phyloP scores from a whole-genome alignment of 2,329 filamentous ascomycete species.

The Alternaria postmessia region DNA sequence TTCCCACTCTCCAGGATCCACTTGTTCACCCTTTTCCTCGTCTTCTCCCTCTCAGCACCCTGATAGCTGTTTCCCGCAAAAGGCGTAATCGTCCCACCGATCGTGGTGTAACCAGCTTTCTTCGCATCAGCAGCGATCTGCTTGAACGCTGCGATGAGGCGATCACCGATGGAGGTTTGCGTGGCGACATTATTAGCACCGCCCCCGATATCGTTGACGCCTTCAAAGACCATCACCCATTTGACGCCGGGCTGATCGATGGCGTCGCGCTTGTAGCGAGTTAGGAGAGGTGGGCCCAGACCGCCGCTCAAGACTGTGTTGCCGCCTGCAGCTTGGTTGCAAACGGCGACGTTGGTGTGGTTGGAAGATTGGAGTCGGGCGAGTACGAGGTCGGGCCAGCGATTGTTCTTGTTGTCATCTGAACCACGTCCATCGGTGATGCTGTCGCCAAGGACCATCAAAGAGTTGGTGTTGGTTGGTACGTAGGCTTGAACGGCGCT shows the following conservation, averaged over 20 bases:
- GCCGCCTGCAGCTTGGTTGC: conserved; percentile 73
- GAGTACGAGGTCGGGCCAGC: conserved; percentile 48
- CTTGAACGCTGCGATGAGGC: conserved; percentile 64
- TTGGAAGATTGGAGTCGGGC: conserved; percentile 55
- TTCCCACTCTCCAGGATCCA: conserved; percentile 66
- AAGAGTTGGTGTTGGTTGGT: conserved; percentile 53
- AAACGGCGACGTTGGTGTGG: conserved; percentile 63
- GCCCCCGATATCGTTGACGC: conserved; percentile 70
- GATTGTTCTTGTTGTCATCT: conserved; percentile 24
- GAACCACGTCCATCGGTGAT: conserved; percentile 71
- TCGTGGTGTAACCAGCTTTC: conserved; percentile 54
- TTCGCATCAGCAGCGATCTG: conserved; percentile 62
- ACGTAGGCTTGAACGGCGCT: conserved; percentile 64
- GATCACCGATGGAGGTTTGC: conserved; percentile 59
- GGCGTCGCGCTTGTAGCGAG: conserved; percentile 69
- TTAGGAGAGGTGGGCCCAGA: conserved; percentile 67
- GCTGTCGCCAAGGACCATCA: conserved; percentile 69
- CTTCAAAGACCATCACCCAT: conserved; percentile 73
- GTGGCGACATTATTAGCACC: conserved; percentile 54
- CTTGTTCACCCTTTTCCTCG: conserved; percentile 65
- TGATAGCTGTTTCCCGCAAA: conserved; percentile 58
- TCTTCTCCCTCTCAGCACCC: conserved; percentile 62
- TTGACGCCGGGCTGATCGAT: conserved; percentile 64
- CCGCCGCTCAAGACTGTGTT: conserved; percentile 70
- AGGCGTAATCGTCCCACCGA: conserved; percentile 72